Percentiles rank a stretch among this genome's conserved stretches.
Conservation (phyloP, 176 grass and related monocot genomes). For the Musa acuminata region DNA sequence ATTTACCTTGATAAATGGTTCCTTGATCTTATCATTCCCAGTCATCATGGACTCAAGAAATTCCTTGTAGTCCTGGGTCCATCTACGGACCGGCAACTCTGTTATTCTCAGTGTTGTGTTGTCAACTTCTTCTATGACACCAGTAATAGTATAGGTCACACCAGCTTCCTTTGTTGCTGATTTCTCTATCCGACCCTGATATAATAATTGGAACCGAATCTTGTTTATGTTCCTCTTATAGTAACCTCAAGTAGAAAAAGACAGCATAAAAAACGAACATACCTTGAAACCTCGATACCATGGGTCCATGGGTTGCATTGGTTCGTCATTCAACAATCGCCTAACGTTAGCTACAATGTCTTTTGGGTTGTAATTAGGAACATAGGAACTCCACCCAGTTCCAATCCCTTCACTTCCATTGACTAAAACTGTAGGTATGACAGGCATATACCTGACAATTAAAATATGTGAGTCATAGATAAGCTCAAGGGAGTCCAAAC, state of each 20-base stretch:
- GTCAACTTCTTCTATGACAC: slow-evolving; percentile 48
- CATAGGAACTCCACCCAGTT: slow-evolving; percentile 72
- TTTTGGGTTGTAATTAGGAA: slow-evolving; percentile 88
- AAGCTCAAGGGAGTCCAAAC: neutral
- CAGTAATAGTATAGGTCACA: slow-evolving; percentile 56
- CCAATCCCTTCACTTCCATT: slow-evolving; percentile 98
- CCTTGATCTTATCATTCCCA: slow-evolving; percentile 35
- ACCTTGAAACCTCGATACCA: slow-evolving; percentile 96
- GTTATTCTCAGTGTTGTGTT: slow-evolving; percentile 48
- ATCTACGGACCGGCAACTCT: slow-evolving; percentile 68
- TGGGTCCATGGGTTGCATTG: slow-evolving; percentile 56
- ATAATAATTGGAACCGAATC: neutral
- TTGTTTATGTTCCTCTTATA: neutral
- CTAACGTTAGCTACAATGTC: slow-evolving; percentile 66
- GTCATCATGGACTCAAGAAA: slow-evolving; percentile 37
- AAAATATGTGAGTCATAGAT: slow-evolving; percentile 5
- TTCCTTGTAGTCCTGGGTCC: slow-evolving; percentile 73
- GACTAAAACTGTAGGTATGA: slow-evolving; percentile 78
- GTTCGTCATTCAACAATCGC: slow-evolving; percentile 43
- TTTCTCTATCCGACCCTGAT: slow-evolving; percentile 58
- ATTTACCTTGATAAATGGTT: slow-evolving; percentile 58
- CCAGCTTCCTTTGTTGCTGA: slow-evolving; percentile 46
- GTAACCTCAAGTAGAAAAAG: neutral
- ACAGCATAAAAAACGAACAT: neutral
- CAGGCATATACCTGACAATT: slow-evolving; percentile 65